Evolutionary conservation across 352 stramenopile species (phyloP).

Genomic region (Blastocystis sp.): DNA sequence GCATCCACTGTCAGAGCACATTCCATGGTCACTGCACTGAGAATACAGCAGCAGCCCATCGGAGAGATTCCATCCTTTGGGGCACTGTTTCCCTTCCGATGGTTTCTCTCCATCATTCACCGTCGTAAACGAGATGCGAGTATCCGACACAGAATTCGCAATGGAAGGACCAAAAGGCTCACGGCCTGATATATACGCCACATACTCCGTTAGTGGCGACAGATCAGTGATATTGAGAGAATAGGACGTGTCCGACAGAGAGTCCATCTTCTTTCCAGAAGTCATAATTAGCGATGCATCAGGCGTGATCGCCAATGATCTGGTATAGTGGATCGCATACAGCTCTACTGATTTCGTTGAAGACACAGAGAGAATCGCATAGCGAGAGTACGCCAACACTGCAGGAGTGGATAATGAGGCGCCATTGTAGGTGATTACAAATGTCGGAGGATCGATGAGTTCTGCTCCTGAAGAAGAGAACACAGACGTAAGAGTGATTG

Average conservation of each 20-base stretch:
- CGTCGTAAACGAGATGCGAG: neutral
- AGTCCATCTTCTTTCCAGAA: neutral
- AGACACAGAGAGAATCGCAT: conserved; percentile 10
- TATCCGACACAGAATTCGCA: neutral
- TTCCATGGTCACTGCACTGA: conserved; percentile 34
- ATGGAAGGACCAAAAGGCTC: conserved; percentile 19
- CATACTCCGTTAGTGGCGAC: neutral
- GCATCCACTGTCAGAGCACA: neutral
- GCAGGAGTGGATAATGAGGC: neutral
- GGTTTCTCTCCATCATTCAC: conserved; percentile 27
- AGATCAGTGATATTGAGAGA: neutral
- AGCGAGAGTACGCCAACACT: neutral
- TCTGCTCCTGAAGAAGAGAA: neutral
- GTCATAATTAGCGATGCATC: neutral
- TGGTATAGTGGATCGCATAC: neutral
- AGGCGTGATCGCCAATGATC: neutral
- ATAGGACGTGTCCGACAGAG: neutral
- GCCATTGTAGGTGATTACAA: neutral
- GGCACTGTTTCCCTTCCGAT: conserved; percentile 9
- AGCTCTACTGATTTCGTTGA: neutral
- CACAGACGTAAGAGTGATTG: neutral
- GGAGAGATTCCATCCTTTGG: neutral
- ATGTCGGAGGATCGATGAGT: neutral
- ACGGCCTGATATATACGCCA: neutral
- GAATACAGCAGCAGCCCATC: neutral